Evolutionary conservation across 352 stramenopile genomes (phyloP), one percentile per base, ranked within the genome.

Genomic region (Phytophthora multivora): DNA sequence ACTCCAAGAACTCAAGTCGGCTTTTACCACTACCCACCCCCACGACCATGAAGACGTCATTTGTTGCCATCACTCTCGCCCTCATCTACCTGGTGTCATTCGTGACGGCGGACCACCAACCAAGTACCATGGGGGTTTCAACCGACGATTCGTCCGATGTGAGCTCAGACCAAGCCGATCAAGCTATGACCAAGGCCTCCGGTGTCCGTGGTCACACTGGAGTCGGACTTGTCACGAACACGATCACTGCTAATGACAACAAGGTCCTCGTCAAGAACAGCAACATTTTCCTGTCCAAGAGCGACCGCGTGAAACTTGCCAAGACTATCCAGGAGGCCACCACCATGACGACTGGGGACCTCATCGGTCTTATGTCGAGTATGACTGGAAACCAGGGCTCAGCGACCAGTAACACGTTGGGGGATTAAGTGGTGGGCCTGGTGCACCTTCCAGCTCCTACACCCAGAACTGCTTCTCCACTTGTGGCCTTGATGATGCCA

Each of bases 41-140:
- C n/a, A 39, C 13, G 19, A 11, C 38, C 6, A 70, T 70, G 54
- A 70, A 70, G 54, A 65, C 12, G 30, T 4, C 41, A 33, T 46
- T 61, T 25, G 47, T 46, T 1, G 40, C 58, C 16, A 25, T 50
- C 12, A 33, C 53, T 47, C 53, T 36, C 2, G 30, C 30, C 12
- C 23, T 64, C 12, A 21, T 41, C 25, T 64, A 39, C 46, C 15
- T 63, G 25, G 26, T 51, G 30, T 47, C 47, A 19, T 15, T 58
- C 19, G 56, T 58, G 5, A 3, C 38, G 36, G 56, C 36, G n/a
- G 46, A 33, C 55, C 19, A 50, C 35, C 55, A 56, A 50, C 43
- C 53, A 5, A 47, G 23, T 57, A 36, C 30, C 30, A 36, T 36
- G 30, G 12, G 9, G 30, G 12, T 36, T 2, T 23, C 21, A 4